Percentiles rank a stretch among this genome's conserved stretches.
Conservation (phyloP, 2,329 filamentous ascomycete genomes). For the Ascochyta lentis region DNA sequence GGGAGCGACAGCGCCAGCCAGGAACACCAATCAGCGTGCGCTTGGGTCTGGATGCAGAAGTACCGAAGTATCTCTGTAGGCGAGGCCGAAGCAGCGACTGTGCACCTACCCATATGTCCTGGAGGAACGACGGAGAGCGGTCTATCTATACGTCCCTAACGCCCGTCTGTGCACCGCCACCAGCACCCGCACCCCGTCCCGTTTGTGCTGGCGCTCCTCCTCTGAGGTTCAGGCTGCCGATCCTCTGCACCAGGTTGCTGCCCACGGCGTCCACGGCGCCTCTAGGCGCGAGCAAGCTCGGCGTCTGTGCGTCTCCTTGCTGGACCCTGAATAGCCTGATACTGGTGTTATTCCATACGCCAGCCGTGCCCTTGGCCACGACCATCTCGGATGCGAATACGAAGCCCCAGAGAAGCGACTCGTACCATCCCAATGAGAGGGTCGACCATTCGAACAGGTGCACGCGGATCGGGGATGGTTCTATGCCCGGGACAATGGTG, state of each 20-base stretch:
- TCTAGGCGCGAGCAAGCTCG: constrained; percentile 81
- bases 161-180: constrained; percentile 28
- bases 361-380: constrained; percentile 82
- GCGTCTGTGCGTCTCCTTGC: constrained; percentile 79
- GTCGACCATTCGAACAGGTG: constrained; percentile 96
- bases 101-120: not conserved
- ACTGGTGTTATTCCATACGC: constrained; percentile 90
- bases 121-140: not conserved
- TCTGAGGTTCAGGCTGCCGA: constrained; percentile 79
- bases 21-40: constrained; percentile 37
- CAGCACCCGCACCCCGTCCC: constrained; percentile 28
- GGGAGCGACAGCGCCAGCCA: constrained; percentile 13
- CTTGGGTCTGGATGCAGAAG: not conserved
- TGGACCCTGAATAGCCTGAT: constrained; percentile 91
- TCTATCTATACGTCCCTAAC: constrained; percentile 45
- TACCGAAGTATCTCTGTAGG: constrained; percentile 6
- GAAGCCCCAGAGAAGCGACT: constrained; percentile 91
- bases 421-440: constrained; percentile 91
- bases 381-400: constrained; percentile 92
- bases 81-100: constrained; percentile 6
- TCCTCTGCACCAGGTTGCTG: constrained; percentile 84
- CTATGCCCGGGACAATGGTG: constrained; percentile 72
- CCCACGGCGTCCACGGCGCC: constrained; percentile 94
- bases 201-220: constrained; percentile 32
- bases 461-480: constrained; percentile 75